A percentile compares a stretch with the other conserved stretches of the same genome.
These are phyloP conservation scores for Malassezia arunalokei DNA, from an alignment of 1,284 basidiomycete genomes.

Conservation along the genomic window DNA sequence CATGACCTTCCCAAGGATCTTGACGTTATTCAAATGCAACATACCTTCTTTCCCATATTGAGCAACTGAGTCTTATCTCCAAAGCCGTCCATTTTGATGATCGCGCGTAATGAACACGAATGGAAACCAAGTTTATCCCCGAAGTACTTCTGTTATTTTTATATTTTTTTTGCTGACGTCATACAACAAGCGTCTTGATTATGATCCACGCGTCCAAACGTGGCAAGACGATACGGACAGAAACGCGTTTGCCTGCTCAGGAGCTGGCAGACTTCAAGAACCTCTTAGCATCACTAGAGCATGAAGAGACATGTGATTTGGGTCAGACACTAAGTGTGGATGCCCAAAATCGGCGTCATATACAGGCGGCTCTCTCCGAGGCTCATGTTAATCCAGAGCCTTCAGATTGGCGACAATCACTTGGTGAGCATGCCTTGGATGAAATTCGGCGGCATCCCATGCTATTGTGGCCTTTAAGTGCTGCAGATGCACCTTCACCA, in stretches of 20 bases:
- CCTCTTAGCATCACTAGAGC: not conserved
- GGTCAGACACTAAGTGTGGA: not conserved
- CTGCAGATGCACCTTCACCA: conserved; percentile 4
- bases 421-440: not conserved
- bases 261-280: conserved; percentile 1
- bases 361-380: not conserved
- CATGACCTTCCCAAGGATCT: conserved; percentile 2
- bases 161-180: not conserved
- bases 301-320: not conserved
- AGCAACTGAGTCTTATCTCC: not conserved
- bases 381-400: not conserved
- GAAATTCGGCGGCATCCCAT: not conserved
- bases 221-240: not conserved
- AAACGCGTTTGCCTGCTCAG: not conserved
- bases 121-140: no score
- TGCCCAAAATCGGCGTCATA: not conserved
- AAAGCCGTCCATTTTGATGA: conserved; percentile 4
- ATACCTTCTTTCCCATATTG: conserved; percentile 2
- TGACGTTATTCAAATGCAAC: not conserved
- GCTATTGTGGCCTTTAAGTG: conserved; percentile 7
- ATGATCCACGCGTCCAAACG: not conserved
- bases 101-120: no score
- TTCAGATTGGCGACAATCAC: not conserved
- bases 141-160: no score
- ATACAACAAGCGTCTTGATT: not conserved